phyloP scores from a whole-genome alignment of 148 eudicot genomes.

The Rhododendron griersonianum region DNA sequence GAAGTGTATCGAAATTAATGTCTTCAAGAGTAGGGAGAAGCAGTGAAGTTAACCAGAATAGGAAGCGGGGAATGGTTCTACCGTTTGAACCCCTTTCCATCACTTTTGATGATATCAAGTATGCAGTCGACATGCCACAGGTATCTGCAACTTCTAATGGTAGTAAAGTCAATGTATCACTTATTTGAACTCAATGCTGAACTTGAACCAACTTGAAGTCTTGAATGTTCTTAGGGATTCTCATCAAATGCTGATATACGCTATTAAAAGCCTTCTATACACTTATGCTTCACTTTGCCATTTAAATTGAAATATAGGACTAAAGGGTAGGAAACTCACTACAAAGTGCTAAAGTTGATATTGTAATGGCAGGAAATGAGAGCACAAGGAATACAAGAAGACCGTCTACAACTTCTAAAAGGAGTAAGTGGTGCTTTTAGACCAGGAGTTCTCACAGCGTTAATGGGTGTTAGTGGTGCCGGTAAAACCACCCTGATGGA shows the following conservation, averaged over 20 bases:
- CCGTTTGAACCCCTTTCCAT: slow-evolving; percentile 67
- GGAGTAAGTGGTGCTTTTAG: slow-evolving; percentile 78
- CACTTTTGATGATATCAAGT: slow-evolving; percentile 59
- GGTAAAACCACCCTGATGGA: slow-evolving; percentile 88
- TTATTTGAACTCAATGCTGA: background rate
- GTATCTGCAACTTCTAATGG: slow-evolving; percentile 22
- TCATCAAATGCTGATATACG: background rate
- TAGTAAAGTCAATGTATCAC: background rate
- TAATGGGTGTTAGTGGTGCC: slow-evolving; percentile 70
- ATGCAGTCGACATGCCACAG: slow-evolving; percentile 75
- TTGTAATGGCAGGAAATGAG: slow-evolving; percentile 61
- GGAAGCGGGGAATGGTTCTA: slow-evolving; percentile 54
- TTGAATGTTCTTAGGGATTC: background rate
- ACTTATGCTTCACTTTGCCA: background rate
- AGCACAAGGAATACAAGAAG: slow-evolving; percentile 52
- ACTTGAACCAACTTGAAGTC: background rate
- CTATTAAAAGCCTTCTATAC: background rate
- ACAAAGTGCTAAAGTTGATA: background rate
- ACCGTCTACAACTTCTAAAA: slow-evolving; percentile 60
- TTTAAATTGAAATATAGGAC: background rate
- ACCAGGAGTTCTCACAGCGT: slow-evolving; percentile 68
- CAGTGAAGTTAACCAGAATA: slow-evolving; percentile 19
- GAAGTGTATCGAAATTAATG: slow-evolving; percentile 3
- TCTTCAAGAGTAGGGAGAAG: slow-evolving; percentile 11
- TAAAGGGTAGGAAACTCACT: background rate